These are phyloP conservation scores for Clitoria ternatea DNA, from an alignment of 306 rosid species.

Conservation along the genomic window DNA sequence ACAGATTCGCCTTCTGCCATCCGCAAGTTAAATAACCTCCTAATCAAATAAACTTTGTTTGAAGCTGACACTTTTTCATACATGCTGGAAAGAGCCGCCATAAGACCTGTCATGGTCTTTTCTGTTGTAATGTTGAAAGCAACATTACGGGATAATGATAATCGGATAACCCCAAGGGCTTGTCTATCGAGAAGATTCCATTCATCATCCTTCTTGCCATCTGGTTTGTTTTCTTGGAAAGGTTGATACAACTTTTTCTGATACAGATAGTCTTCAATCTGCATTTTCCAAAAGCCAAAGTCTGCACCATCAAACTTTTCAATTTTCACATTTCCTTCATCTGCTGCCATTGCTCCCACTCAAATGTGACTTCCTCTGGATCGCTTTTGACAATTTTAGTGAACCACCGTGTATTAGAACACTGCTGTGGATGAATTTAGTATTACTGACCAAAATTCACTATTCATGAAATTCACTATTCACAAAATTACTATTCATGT, in stretches of 20 bases:
- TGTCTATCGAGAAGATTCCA: background rate
- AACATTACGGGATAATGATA: background rate
- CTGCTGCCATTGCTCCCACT: background rate
- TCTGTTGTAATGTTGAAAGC: background rate
- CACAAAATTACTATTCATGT: too few relatives aligned
- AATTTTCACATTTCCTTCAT: background rate
- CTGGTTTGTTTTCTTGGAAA: background rate
- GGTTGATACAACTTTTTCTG: background rate
- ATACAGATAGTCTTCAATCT: background rate
- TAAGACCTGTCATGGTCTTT: background rate
- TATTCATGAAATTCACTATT: too few relatives aligned
- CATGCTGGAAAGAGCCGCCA: background rate
- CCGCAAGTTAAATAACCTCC: too few relatives aligned
- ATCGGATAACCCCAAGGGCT: background rate
- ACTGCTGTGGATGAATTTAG: too few relatives aligned
- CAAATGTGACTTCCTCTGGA: too few relatives aligned
- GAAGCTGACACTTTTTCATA: too few relatives aligned
- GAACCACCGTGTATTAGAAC: too few relatives aligned
- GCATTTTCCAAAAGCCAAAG: background rate
- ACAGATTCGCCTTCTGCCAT: too few relatives aligned
- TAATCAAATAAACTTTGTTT: too few relatives aligned
- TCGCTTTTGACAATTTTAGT: too few relatives aligned
- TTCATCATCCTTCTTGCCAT: background rate
- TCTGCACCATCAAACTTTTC: background rate
- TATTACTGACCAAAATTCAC: too few relatives aligned